These are phyloP conservation scores for Fomitopsis pulvina DNA, from an alignment of 768 basidiomycete genomes.

Conservation along the genomic window DNA sequence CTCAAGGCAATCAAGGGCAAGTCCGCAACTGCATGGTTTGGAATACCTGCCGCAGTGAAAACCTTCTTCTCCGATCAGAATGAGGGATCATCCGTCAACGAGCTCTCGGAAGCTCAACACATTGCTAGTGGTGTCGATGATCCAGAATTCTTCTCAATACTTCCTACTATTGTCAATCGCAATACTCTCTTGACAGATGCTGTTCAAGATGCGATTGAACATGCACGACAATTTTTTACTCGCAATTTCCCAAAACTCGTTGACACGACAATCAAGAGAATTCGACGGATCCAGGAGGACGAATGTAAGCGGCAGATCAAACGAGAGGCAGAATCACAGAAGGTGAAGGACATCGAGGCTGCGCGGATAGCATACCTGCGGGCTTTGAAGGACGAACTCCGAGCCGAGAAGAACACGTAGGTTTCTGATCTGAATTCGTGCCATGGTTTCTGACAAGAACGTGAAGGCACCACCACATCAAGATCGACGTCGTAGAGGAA, in stretches of 20 bases:
- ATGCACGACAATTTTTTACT: conserved; percentile 3
- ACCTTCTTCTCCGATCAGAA: no score
- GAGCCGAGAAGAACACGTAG: no score
- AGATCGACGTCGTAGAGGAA: no score
- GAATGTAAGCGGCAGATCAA: conserved; percentile 5
- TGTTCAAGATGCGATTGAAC: neutral
- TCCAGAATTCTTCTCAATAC: conserved; percentile 3
- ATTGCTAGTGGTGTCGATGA: conserved; percentile 1
- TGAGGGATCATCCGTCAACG: neutral
- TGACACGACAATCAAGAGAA: conserved; percentile 1
- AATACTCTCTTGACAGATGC: neutral
- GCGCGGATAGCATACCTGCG: neutral
- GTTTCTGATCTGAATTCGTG: no score
- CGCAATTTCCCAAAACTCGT: conserved; percentile 1
- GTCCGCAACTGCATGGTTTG: no score
- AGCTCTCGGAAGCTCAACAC: conserved; percentile 5
- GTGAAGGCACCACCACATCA: no score
- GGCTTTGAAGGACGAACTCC: no score
- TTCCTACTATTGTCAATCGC: neutral
- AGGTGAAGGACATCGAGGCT: neutral
- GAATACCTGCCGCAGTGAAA: no score
- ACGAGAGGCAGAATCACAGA: conserved; percentile 2
- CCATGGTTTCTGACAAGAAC: no score
- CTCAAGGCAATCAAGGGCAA: no score
- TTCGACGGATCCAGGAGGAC: conserved; percentile 5